phyloP scores from a whole-genome alignment of 1,139 yeast species.

The Candida sp. region DNA sequence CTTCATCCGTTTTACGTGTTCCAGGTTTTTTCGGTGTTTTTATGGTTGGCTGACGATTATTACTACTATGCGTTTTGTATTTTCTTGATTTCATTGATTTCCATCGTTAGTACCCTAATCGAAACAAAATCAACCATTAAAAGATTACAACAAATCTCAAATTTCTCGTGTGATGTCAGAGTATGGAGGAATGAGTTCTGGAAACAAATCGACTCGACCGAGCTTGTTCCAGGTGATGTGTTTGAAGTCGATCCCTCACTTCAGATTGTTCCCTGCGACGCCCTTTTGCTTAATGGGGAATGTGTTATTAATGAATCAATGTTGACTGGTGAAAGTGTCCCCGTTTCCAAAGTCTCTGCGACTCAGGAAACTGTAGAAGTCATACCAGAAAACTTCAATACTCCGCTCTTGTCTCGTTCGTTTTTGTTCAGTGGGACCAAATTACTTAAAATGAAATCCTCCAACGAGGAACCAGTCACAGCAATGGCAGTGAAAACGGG shows the following conservation, averaged over 20 bases:
- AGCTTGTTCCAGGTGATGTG: slow-evolving; percentile 93
- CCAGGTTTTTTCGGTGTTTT: slow-evolving; percentile 84
- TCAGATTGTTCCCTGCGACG: slow-evolving; percentile 79
- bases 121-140: slow-evolving; percentile 79
- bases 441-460: slow-evolving; percentile 72
- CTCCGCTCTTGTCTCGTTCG: slow-evolving; percentile 67
- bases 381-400: slow-evolving; percentile 57
- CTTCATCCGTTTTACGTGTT: slow-evolving; percentile 93
- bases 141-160: slow-evolving; percentile 71
- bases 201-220: slow-evolving; percentile 78
- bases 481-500: slow-evolving; percentile 92
- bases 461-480: slow-evolving; percentile 68
- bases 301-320: slow-evolving; percentile 93
- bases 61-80: slow-evolving; percentile 93
- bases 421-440: slow-evolving; percentile 87
- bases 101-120: slow-evolving; percentile 73
- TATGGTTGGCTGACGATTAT: slow-evolving; percentile 92
- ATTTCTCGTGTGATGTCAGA: slow-evolving; percentile 74
- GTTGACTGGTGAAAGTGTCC: slow-evolving; percentile 98
- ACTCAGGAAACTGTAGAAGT: slow-evolving; percentile 55
- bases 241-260: slow-evolving; percentile 89
- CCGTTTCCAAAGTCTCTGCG: slow-evolving; percentile 79
- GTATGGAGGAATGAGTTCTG: slow-evolving; percentile 94
- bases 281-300: slow-evolving; percentile 83
- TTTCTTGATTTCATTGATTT: slow-evolving; percentile 75